Conservation (phyloP, 805 yeast species). For the Candida jianshihensis region DNA sequence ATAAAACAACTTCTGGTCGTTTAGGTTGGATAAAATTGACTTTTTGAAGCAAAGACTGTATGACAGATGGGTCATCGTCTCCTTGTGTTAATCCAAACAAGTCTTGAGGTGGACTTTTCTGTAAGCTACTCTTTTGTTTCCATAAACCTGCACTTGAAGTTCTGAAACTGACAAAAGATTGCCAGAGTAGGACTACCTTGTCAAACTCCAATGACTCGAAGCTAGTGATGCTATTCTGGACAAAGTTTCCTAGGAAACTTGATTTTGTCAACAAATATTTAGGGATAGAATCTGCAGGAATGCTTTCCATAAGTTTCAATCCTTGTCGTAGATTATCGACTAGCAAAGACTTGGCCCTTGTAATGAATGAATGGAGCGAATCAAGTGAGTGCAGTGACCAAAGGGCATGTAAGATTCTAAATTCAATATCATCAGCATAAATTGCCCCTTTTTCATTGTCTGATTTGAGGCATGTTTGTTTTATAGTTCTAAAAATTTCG, state of each 20-base stretch:
- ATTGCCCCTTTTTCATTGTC: conserved; percentile 17
- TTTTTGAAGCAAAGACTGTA: conserved; percentile 6
- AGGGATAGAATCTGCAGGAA: conserved; percentile 10
- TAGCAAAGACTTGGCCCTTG: conserved; percentile 25
- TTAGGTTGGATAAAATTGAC: conserved; percentile 4
- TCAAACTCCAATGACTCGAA: conserved; percentile 41
- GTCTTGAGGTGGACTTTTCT: conserved; percentile 6
- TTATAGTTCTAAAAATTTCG: conserved; percentile 24
- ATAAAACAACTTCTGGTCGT: conserved; percentile 23
- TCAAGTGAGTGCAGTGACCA: conserved; percentile 48
- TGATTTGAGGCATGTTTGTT: conserved; percentile 11
- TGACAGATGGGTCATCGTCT: conserved; percentile 17
- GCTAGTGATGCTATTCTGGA: conserved; percentile 31
- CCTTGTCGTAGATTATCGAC: conserved; percentile 30
- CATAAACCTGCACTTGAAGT: conserved; percentile 17
- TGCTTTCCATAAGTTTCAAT: conserved; percentile 15
- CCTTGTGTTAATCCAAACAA: conserved; percentile 14
- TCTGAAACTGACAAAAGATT: conserved; percentile 32
- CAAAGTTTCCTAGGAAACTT: conserved; percentile 42
- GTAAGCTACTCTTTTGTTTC: conserved; percentile 21
- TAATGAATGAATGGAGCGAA: conserved; percentile 33
- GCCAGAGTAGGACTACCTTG: conserved; percentile 37
- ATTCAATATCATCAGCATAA: conserved; percentile 25
- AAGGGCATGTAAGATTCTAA: conserved; percentile 27
- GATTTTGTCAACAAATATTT: conserved; percentile 26